A percentile compares a stretch with the other conserved stretches of the same genome.
Conservation (phyloP, 2,329 filamentous ascomycete genomes). For the Alternaria dauci region DNA sequence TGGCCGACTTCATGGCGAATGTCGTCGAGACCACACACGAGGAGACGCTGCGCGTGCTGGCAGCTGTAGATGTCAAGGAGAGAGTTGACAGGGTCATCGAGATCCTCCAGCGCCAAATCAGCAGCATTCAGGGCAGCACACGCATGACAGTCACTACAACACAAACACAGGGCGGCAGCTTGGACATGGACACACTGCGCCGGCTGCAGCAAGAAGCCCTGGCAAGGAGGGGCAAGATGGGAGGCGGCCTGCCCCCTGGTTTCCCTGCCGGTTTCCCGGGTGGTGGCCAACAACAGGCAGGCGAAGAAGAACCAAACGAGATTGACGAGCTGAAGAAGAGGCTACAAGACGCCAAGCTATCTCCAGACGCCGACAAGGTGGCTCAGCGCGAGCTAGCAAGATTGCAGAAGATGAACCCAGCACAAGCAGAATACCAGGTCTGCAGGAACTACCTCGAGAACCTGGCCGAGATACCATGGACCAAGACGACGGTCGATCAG, state of each 20-base stretch:
- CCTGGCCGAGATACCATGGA: slow-evolving; percentile 92
- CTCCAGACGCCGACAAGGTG: slow-evolving; percentile 86
- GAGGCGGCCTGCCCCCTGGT: slow-evolving; percentile 45
- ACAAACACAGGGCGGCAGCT: slow-evolving; percentile 57
- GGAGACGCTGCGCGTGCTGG: slow-evolving; percentile 87
- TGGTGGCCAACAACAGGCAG: slow-evolving; percentile 55
- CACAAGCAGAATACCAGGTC: slow-evolving; percentile 95
- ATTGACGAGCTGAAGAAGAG: slow-evolving; percentile 90
- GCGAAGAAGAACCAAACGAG: slow-evolving; percentile 84
- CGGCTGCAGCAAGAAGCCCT: slow-evolving; percentile 55
- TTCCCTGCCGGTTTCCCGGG: slow-evolving; percentile 56
- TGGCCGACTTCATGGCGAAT: slow-evolving; percentile 98
- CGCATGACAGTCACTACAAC: slow-evolving; percentile 82
- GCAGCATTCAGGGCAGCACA: slow-evolving; percentile 84
- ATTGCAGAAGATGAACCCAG: slow-evolving; percentile 93
- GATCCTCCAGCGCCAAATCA: slow-evolving; percentile 82
- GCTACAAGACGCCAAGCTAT: slow-evolving; percentile 80
- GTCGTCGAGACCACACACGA: slow-evolving; percentile 86
- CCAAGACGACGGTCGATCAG: slow-evolving; percentile 81
- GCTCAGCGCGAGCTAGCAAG: slow-evolving; percentile 88
- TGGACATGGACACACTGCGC: slow-evolving; percentile 56
- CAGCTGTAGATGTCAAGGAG: slow-evolving; percentile 79
- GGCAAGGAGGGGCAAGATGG: slow-evolving; percentile 45
- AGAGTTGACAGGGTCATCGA: slow-evolving; percentile 84
- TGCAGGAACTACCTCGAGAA: slow-evolving; percentile 94